A percentile compares a stretch with the other conserved stretches of the same genome.
These are phyloP conservation scores for Podaxis carcinomalis DNA, from an alignment of 768 basidiomycete genomes.

Conservation along the genomic window DNA sequence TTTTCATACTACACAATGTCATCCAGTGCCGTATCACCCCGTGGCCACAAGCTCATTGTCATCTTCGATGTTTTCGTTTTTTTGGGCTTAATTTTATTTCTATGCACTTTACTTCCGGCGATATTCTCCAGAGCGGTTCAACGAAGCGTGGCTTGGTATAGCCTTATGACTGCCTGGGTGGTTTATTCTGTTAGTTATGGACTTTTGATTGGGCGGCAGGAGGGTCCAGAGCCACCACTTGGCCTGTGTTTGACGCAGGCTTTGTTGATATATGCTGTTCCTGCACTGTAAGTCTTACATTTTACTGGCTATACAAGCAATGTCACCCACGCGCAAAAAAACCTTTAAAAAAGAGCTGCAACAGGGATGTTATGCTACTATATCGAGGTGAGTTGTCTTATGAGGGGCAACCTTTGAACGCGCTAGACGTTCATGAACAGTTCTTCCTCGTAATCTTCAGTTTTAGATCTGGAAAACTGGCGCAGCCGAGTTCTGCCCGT, in stretches of 20 bases:
- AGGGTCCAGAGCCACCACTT: neutral
- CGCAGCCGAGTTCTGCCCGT: neutral
- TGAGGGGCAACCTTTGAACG: conserved; percentile 7
- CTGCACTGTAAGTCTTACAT: no score
- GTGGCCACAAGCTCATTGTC: no score
- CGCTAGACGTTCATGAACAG: neutral
- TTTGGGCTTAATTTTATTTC: neutral
- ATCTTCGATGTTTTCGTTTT: neutral
- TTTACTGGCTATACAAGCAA: no score
- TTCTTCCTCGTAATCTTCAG: no score
- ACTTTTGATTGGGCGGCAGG: neutral
- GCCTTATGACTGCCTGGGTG: neutral
- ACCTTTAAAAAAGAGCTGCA: no score
- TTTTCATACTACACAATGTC: no score
- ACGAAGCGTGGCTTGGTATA: neutral
- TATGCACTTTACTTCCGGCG: conserved; percentile 8
- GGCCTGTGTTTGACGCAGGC: no score
- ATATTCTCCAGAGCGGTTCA: conserved; percentile 2
- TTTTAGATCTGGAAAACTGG: no score
- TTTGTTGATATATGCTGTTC: no score
- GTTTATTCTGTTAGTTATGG: neutral
- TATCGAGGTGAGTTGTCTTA: neutral
- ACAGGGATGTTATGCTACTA: no score
- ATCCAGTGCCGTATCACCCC: no score
- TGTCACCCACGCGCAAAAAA: no score